Conservation (phyloP, 352 stramenopile species). For the Phytophthora citricola region DNA sequence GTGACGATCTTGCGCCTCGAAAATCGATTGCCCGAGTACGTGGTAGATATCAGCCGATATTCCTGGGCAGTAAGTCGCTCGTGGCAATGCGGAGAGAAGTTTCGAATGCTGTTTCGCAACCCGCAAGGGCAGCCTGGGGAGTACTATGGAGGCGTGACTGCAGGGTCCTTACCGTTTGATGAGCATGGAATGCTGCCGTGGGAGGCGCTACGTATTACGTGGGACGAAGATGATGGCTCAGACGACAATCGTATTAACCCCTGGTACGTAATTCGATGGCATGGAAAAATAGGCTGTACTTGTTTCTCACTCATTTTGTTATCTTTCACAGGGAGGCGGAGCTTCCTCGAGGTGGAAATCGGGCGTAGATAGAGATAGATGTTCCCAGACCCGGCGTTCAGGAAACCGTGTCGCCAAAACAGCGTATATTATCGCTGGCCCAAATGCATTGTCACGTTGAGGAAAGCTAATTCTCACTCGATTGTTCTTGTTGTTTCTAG, state of each 20-base stretch:
- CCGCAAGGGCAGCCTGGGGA: constrained; percentile 69
- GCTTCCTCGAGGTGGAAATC: constrained; percentile 37
- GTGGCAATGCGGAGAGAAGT: constrained; percentile 73
- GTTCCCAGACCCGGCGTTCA: constrained; percentile 1
- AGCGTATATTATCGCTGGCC: constrained; percentile 7
- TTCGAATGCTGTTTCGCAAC: constrained; percentile 84
- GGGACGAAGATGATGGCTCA: constrained; percentile 86
- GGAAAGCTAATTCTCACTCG: neutral
- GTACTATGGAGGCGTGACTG: constrained; percentile 74
- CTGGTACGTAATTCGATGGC: constrained; percentile 55
- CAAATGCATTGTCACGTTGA: constrained; percentile 8
- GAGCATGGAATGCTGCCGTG: constrained; percentile 74
- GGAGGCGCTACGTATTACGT: constrained; percentile 82
- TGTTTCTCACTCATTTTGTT: constrained; percentile 18
- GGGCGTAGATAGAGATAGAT: constrained; percentile 37
- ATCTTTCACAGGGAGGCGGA: constrained; percentile 59
- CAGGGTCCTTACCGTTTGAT: constrained; percentile 69
- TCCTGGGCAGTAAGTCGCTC: constrained; percentile 55
- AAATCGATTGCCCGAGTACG: constrained; percentile 78
- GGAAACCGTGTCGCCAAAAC: neutral
- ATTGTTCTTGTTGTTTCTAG: neutral
- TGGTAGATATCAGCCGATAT: constrained; percentile 80
- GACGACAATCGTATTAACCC: constrained; percentile 87
- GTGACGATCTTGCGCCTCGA: constrained; percentile 80
- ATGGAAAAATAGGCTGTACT: constrained; percentile 8